Percentiles rank a stretch among this genome's conserved stretches.
Evolutionary conservation across 2,329 filamentous ascomycete species (phyloP).

Genomic region (Colletotrichum chrysophilum): DNA sequence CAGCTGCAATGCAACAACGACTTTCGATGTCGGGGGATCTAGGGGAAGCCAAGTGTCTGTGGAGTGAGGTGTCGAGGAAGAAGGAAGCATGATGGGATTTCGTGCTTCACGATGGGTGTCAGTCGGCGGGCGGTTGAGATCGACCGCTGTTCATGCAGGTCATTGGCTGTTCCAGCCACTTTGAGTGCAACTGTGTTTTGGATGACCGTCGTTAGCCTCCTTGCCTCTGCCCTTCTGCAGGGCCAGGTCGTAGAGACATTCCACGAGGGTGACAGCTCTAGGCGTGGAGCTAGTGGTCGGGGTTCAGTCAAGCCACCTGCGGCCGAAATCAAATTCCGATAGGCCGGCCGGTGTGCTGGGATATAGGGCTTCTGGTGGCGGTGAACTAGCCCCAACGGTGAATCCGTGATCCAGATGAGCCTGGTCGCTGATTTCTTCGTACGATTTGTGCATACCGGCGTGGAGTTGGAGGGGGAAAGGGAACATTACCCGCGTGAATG

Average conservation of each 20-base stretch:
- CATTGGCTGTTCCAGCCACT: neutral
- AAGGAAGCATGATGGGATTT: neutral
- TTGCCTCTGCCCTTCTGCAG: neutral
- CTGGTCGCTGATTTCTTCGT: neutral
- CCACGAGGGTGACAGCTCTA: neutral
- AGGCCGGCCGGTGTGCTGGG: neutral
- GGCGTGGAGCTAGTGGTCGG: neutral
- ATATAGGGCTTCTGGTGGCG: neutral
- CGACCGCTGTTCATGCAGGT: neutral
- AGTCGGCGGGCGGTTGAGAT: neutral
- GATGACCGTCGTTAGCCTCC: neutral
- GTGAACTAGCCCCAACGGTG: neutral
- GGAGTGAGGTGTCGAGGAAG: neutral
- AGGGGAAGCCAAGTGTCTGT: neutral
- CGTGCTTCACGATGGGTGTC: neutral
- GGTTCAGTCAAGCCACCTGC: neutral
- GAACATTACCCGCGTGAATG: neutral
- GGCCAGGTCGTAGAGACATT: neutral
- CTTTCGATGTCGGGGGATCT: neutral
- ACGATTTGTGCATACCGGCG: slow-evolving; percentile 2
- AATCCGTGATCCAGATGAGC: neutral
- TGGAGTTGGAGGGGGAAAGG: neutral
- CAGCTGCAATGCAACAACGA: neutral
- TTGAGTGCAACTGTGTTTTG: neutral
- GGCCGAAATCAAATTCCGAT: neutral